A percentile compares a stretch with the other conserved stretches of the same genome.
Evolutionary conservation across 495 filamentous ascomycete species (phyloP).

Genomic region (Penicillium desertorum): DNA sequence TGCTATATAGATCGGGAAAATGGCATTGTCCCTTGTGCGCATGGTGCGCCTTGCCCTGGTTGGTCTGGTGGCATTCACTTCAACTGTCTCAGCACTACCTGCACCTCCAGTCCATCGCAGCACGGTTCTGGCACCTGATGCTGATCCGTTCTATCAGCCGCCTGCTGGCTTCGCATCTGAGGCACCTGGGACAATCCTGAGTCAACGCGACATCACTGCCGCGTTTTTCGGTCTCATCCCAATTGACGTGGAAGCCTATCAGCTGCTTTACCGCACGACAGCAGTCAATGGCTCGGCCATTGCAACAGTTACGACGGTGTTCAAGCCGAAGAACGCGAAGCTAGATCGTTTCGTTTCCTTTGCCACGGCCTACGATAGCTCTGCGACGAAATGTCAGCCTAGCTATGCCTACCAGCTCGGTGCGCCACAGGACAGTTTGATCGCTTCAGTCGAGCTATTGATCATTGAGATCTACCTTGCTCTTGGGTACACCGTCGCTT

Average conservation of each 20-base stretch:
- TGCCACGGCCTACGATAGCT: conserved; percentile 38
- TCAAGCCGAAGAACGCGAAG: conserved; percentile 31
- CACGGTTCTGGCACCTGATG: conserved; percentile 18
- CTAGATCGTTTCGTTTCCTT: conserved; percentile 37
- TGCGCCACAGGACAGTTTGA: conserved; percentile 27
- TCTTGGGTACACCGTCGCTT: conserved; percentile 34
- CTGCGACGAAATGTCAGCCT: conserved; percentile 31
- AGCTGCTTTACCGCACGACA: conserved; percentile 33
- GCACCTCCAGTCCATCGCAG: conserved; percentile 12
- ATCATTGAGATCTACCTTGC: conserved; percentile 31
- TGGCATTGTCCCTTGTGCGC: conserved; percentile 10
- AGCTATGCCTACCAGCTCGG: conserved; percentile 36
- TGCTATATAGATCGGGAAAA: background rate
- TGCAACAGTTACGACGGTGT: conserved; percentile 36
- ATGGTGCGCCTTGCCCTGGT: conserved; percentile 20
- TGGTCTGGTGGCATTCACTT: conserved; percentile 21
- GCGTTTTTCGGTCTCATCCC: conserved; percentile 35
- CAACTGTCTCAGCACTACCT: conserved; percentile 20
- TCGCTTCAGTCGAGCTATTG: conserved; percentile 31
- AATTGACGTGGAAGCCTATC: conserved; percentile 30
- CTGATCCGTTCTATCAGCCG: conserved; percentile 38
- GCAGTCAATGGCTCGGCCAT: conserved; percentile 38
- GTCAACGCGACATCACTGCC: conserved; percentile 26
- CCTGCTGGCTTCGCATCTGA: conserved; percentile 29
- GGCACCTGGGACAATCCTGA: conserved; percentile 31